Evolutionary conservation across 2,329 filamentous ascomycete genomes (phyloP), one percentile per base, ranked within the genome.

Genomic region (Ascochyta viciae-villosae): DNA sequence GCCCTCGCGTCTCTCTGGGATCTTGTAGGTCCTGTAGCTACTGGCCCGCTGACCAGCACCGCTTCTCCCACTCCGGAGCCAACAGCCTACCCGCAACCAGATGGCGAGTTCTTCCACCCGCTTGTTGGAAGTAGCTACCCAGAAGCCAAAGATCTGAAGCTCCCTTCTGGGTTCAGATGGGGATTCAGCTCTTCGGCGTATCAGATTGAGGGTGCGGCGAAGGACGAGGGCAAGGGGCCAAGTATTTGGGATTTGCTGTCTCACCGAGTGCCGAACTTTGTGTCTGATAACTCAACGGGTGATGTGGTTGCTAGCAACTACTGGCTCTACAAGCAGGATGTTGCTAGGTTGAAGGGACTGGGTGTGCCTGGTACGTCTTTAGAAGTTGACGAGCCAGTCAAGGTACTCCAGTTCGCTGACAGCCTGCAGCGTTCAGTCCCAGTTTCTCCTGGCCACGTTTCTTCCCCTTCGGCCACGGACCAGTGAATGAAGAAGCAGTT

Each of bases 1-100:
- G 77, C 77, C 16, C 70, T 82, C 19, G 77, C 74, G 3, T 77
- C 78, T 35, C 69, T 81, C 9, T 81, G 79, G 79, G 74, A 79
- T 50, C 74, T 78, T 46, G 74, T 81, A 23, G 78, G 78, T 0
- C 76, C 77, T 12, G 70, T 81, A 23, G 68, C 72, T 24, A 73
- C 74, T 6, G 78, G 78, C 2, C 74, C 77, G 0, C 70, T 80
- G 23, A 80, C 76, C 16, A 75, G 72, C 2, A 80, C 78, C 1
- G 76, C 77, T 3, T 57, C 65, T 6, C 77, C 78, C n/a, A 80
- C 77, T 1, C 73, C 78, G 19, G 78, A 80, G 57, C 74, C 77
- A 7, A 72, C 73, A 3, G 58, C 68, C 5, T 80, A 76, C 56
- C 64, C 74, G 12, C 70, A 73, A 35, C 78, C 77, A 7, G 72